phyloP scores from a whole-genome alignment of 352 stramenopile genomes.

The Blastocystis sp. region DNA sequence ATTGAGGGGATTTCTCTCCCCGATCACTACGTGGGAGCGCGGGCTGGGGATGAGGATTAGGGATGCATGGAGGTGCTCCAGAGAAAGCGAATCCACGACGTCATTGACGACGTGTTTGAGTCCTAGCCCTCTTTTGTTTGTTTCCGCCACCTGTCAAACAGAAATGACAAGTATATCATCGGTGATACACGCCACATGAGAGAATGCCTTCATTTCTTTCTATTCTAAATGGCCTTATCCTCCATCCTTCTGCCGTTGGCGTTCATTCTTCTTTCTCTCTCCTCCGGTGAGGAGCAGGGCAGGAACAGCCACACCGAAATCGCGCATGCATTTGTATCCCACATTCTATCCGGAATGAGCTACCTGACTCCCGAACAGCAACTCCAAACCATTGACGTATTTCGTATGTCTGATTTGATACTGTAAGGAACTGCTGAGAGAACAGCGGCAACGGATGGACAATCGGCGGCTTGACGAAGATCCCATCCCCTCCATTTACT shows the following conservation, averaged over 20 bases:
- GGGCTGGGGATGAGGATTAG: not conserved
- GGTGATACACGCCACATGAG: not conserved
- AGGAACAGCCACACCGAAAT: not conserved
- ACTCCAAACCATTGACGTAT: slow-evolving; percentile 45
- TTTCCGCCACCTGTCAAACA: not conserved
- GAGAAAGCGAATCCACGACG: slow-evolving; percentile 28
- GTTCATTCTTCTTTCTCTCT: not conserved
- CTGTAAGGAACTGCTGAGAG: slow-evolving; percentile 21
- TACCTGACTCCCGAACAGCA: slow-evolving; percentile 32
- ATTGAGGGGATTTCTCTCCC: slow-evolving; percentile 16
- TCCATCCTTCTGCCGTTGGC: not conserved
- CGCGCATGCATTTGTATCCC: slow-evolving; percentile 8
- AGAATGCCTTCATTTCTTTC: slow-evolving; percentile 30
- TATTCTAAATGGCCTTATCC: not conserved
- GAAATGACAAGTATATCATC: slow-evolving; percentile 13
- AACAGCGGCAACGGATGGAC: not conserved
- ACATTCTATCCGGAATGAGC: slow-evolving; percentile 61
- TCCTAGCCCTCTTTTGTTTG: not conserved
- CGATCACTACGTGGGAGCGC: slow-evolving; percentile 29
- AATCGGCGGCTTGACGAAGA: slow-evolving; percentile 24
- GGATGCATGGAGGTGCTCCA: slow-evolving; percentile 51
- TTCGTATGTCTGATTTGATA: not conserved
- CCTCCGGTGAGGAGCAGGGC: not conserved
- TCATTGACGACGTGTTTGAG: slow-evolving; percentile 57
- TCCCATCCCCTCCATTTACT: slow-evolving; percentile 14